Conservation (phyloP, 179 eudicot species). For the Corrigiola litoralis region DNA sequence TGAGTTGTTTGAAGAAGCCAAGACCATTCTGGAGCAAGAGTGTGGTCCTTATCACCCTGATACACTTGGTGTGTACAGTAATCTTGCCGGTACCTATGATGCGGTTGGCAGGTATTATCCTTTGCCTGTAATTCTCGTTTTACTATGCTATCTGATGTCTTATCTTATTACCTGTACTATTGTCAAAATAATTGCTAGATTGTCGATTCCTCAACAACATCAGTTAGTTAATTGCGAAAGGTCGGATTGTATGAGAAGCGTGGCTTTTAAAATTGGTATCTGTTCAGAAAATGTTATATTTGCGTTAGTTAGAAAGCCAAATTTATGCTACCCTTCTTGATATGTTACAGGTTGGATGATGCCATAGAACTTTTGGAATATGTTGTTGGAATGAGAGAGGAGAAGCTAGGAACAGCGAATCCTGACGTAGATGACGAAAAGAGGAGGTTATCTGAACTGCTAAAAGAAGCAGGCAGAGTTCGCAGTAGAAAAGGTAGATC, state of each 20-base stretch:
- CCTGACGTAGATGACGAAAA: slow-evolving; percentile 89
- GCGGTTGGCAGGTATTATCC: slow-evolving; percentile 80
- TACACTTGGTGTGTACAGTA: slow-evolving; percentile 91
- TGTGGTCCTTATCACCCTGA: slow-evolving; percentile 87
- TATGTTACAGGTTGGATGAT: slow-evolving; percentile 65
- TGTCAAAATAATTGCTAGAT: not conserved
- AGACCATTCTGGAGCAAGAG: slow-evolving; percentile 73
- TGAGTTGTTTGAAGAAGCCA: slow-evolving; percentile 82
- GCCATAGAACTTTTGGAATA: slow-evolving; percentile 76
- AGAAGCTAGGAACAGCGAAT: slow-evolving; percentile 91
- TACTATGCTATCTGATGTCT: not conserved
- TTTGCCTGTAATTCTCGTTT: not conserved
- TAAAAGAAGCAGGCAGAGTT: slow-evolving; percentile 78
- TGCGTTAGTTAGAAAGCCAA: not conserved
- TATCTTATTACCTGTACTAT: not conserved
- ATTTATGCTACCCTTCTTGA: not conserved
- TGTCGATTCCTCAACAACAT: not conserved
- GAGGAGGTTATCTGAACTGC: slow-evolving; percentile 65
- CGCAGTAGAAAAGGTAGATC: slow-evolving; percentile 68
- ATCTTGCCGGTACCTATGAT: slow-evolving; percentile 95
- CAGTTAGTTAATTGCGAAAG: not conserved
- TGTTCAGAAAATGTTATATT: not conserved
- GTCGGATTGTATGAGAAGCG: not conserved
- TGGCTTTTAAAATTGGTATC: not conserved
- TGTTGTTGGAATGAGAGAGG: slow-evolving; percentile 88